Conservation (phyloP, 179 eudicot genomes). For the Silene vulgaris region DNA sequence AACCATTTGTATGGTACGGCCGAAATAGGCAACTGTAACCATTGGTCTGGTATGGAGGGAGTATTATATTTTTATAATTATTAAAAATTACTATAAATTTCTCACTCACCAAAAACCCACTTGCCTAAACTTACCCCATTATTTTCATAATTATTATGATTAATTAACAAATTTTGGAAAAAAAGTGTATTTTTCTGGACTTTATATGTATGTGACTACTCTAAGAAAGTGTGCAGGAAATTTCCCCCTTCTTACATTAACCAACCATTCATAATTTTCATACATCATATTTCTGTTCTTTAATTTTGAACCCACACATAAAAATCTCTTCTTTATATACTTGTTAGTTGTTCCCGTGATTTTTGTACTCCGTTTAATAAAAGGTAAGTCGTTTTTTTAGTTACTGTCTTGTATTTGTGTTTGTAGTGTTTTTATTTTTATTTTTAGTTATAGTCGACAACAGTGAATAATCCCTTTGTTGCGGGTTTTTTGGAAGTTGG, state of each 20-base stretch:
- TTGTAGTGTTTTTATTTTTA: too few species aligned
- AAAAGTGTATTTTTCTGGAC: background rate
- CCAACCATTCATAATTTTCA: background rate
- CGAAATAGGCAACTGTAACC: too few species aligned
- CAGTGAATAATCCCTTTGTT: too few species aligned
- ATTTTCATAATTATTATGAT: background rate
- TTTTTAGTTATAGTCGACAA: background rate
- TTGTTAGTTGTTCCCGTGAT: background rate
- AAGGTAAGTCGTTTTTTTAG: conserved; percentile 9
- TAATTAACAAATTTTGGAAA: background rate
- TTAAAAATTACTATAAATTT: too few species aligned
- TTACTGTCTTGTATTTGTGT: too few species aligned
- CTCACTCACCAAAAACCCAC: too few species aligned
- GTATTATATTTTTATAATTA: too few species aligned
- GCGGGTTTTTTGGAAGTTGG: background rate
- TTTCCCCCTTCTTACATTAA: conserved; percentile 18
- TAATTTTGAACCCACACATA: conserved; percentile 7
- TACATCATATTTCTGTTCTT: background rate
- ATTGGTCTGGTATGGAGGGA: too few species aligned
- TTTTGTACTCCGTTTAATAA: background rate
- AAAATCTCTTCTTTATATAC: conserved; percentile 2
- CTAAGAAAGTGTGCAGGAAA: conserved; percentile 25
- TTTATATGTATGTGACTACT: background rate
- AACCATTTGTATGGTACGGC: too few species aligned
- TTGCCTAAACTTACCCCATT: too few species aligned